phyloP scores from a whole-genome alignment of 1,284 basidiomycete species.

The Coniophora puteana region DNA sequence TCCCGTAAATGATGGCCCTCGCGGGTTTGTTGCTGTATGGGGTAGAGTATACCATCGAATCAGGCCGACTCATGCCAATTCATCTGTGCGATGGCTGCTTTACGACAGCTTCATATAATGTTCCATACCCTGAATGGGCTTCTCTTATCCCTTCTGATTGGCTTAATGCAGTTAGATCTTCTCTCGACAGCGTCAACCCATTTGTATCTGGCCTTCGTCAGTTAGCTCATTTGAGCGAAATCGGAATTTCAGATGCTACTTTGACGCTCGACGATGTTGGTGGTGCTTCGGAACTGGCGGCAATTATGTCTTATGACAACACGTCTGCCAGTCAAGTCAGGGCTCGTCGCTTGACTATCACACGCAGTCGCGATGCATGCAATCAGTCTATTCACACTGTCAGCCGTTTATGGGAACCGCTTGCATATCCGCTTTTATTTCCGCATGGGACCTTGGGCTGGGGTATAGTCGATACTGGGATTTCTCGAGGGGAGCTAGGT shows the following conservation, averaged over 20 bases:
- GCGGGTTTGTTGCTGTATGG: constrained; percentile 24
- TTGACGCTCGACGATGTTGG: constrained; percentile 21
- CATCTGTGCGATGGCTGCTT: constrained; percentile 29
- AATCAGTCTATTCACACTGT: constrained; percentile 20
- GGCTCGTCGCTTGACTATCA: constrained; percentile 15
- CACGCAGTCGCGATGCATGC: constrained; percentile 1
- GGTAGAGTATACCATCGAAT: constrained; percentile 31
- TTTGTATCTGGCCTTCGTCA: constrained; percentile 15
- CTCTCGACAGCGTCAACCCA: constrained; percentile 22
- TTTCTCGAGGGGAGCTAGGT: too few species aligned
- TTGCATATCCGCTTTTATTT: constrained; percentile 33
- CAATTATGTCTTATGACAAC: constrained; percentile 26
- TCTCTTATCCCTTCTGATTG: constrained; percentile 18
- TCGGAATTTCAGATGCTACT: constrained; percentile 6
- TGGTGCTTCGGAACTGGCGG: constrained; percentile 26
- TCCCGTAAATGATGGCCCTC: constrained; percentile 12
- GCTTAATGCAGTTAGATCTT: constrained; percentile 16
- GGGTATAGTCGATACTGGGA: too few species aligned
- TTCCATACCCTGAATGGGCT: constrained; percentile 10
- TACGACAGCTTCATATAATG: constrained; percentile 25
- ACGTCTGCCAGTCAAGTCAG: constrained; percentile 15
- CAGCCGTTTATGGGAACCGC: constrained; percentile 30
- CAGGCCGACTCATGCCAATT: constrained; percentile 20
- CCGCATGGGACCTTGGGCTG: constrained; percentile 32
- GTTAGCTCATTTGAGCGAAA: background rate